Evolutionary conservation across 2,329 filamentous ascomycete genomes (phyloP).

Genomic region (Zymoseptoria brevis): DNA sequence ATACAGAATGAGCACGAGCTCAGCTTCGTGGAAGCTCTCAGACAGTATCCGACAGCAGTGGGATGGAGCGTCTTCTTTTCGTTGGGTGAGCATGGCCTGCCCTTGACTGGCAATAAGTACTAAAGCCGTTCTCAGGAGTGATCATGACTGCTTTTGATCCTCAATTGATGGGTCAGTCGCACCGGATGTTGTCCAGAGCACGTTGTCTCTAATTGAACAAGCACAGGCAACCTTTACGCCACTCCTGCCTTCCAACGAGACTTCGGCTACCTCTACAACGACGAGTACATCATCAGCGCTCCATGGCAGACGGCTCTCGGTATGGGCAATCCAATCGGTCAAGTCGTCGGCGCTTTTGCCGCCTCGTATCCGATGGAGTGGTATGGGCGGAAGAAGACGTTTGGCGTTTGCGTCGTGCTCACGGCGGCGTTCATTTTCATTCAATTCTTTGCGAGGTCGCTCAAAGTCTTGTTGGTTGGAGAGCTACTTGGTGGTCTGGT

Average conservation of each 20-base stretch:
- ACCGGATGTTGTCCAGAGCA: background rate
- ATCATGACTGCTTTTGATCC: constrained; percentile 56
- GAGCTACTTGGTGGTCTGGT: constrained; percentile 55
- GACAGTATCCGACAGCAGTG: constrained; percentile 39
- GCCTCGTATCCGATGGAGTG: constrained; percentile 29
- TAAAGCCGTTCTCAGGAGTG: constrained; percentile 21
- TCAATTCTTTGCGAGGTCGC: constrained; percentile 53
- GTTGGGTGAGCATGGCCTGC: constrained; percentile 34
- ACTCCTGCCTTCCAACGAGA: constrained; percentile 50
- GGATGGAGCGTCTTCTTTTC: constrained; percentile 54
- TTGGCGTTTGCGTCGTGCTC: constrained; percentile 24
- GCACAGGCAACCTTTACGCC: constrained; percentile 49
- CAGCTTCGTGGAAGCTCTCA: constrained; percentile 29
- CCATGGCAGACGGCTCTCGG: constrained; percentile 34
- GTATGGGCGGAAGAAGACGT: constrained; percentile 27
- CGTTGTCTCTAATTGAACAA: background rate
- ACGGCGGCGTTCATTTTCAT: constrained; percentile 52
- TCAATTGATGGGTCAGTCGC: constrained; percentile 42
- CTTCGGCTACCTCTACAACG: constrained; percentile 47
- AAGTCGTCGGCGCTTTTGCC: constrained; percentile 47
- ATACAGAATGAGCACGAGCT: constrained; percentile 23
- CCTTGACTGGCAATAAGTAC: background rate
- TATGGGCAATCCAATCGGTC: constrained; percentile 51
- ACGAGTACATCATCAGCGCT: constrained; percentile 31
- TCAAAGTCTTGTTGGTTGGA: constrained; percentile 50